Evolutionary conservation across 2,329 filamentous ascomycete genomes (phyloP).

Genomic region (Fusarium sulawesiense): DNA sequence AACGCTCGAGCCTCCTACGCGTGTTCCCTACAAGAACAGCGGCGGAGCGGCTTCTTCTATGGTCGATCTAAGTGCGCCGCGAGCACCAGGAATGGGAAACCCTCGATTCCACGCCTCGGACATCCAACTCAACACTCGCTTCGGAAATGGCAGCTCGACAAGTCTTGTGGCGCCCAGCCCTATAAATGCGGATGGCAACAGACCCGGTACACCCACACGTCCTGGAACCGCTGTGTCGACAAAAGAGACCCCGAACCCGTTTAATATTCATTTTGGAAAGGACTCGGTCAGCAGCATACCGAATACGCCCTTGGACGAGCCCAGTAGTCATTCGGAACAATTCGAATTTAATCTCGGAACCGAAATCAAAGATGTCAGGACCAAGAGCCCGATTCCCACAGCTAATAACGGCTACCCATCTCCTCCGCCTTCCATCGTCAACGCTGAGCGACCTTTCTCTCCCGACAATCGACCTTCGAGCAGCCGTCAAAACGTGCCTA

Average conservation of each 20-base stretch:
- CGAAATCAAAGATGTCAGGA: slow-evolving; percentile 22
- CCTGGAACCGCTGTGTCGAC: slow-evolving; percentile 52
- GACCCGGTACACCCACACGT: slow-evolving; percentile 45
- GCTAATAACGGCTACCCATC: slow-evolving; percentile 51
- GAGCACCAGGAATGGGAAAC: slow-evolving; percentile 42
- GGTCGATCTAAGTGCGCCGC: slow-evolving; percentile 55
- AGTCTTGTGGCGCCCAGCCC: slow-evolving; percentile 52
- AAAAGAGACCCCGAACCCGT: slow-evolving; percentile 58
- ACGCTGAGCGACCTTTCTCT: slow-evolving; percentile 46
- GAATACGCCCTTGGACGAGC: slow-evolving; percentile 36
- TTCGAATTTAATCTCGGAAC: slow-evolving; percentile 52
- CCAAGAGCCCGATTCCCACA: slow-evolving; percentile 10
- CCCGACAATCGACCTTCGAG: slow-evolving; percentile 34
- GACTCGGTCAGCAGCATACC: slow-evolving; percentile 44
- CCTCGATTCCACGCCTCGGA: slow-evolving; percentile 54
- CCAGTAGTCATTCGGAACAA: slow-evolving; percentile 56
- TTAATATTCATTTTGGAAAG: slow-evolving; percentile 60
- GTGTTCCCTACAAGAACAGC: slow-evolving; percentile 51
- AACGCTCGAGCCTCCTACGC: slow-evolving; percentile 39
- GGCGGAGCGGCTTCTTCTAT: slow-evolving; percentile 57
- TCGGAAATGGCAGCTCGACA: slow-evolving; percentile 51
- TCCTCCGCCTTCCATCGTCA: slow-evolving; percentile 53
- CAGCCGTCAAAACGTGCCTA: slow-evolving; percentile 37
- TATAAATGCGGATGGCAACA: slow-evolving; percentile 33
- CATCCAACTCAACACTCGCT: slow-evolving; percentile 52